phyloP scores from a whole-genome alignment of 1,284 basidiomycete species.

The Rhodotorula sp. region DNA sequence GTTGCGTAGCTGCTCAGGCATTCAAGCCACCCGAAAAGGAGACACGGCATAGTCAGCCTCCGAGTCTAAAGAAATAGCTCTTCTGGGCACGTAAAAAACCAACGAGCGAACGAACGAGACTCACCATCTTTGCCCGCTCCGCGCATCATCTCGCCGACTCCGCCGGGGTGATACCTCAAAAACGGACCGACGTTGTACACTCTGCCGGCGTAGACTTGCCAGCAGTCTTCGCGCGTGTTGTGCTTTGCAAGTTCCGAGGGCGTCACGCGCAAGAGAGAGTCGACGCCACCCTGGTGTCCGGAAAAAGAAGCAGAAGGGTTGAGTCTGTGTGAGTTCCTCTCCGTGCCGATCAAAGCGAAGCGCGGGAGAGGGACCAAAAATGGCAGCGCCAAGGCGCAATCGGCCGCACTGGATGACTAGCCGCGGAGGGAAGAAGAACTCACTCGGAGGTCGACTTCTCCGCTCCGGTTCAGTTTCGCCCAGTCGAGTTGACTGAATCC shows the following conservation, averaged over 20 bases:
- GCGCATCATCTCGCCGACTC: conserved; percentile 91
- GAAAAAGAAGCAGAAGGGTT: not conserved
- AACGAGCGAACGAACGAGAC: not conserved
- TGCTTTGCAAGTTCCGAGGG: conserved; percentile 81
- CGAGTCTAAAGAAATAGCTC: not conserved
- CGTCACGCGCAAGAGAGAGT: conserved; percentile 67
- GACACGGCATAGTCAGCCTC: not conserved
- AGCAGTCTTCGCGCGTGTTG: conserved; percentile 81
- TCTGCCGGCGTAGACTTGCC: conserved; percentile 88
- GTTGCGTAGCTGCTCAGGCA: conserved; percentile 50
- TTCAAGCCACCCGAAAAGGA: no score
- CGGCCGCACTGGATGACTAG: conserved; percentile 52
- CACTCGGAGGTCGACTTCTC: conserved; percentile 73
- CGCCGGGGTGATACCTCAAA: conserved; percentile 88
- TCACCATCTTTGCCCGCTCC: conserved; percentile 80
- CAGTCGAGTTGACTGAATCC: conserved; percentile 93
- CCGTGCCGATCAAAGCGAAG: no score
- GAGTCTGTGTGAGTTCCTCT: conserved; percentile 41
- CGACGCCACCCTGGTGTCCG: conserved; percentile 44
- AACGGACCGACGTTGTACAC: conserved; percentile 98
- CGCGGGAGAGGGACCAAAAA: no score
- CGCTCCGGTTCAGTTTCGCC: conserved; percentile 73
- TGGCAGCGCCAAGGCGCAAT: conserved; percentile 56
- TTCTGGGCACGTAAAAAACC: no score
- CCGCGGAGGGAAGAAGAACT: not conserved